These are phyloP conservation scores for Megacollybia marginata DNA, from an alignment of 768 basidiomycete genomes.

Conservation along the genomic window DNA sequence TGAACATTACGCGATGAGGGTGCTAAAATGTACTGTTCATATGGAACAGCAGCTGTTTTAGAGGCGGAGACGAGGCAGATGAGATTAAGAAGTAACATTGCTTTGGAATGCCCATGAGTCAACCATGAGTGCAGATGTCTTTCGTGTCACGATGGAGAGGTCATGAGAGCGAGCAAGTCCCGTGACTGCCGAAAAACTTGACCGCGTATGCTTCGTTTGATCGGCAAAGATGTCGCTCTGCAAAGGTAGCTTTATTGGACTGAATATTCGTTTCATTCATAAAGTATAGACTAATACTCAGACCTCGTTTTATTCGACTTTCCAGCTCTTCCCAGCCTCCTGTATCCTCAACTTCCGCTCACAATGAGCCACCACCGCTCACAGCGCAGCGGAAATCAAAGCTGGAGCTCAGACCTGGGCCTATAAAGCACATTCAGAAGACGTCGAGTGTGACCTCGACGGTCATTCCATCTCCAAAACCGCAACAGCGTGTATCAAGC, in stretches of 20 bases:
- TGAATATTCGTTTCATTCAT: constrained; percentile 3
- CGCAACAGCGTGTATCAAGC: constrained; percentile 8
- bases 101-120: too few relatives aligned
- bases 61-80: background rate
- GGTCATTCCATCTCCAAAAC: constrained; percentile 15
- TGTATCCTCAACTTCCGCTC: constrained; percentile 16
- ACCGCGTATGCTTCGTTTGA: constrained; percentile 11
- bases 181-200: background rate
- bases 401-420: too few relatives aligned
- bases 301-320: background rate
- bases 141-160: too few relatives aligned
- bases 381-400: too few relatives aligned
- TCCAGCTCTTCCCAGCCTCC: constrained; percentile 12
- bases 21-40: background rate
- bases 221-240: constrained; percentile 8
- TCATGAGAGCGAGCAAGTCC: too few relatives aligned
- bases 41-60: background rate
- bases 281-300: too few relatives aligned
- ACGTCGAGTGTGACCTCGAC: background rate
- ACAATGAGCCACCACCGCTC: constrained; percentile 1
- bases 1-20: background rate
- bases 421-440: too few relatives aligned
- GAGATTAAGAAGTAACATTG: background rate
- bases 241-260: constrained; percentile 4
- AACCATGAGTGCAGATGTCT: too few relatives aligned